phyloP scores from a whole-genome alignment of 2,329 filamentous ascomycete species.

The Penicillium italicum region DNA sequence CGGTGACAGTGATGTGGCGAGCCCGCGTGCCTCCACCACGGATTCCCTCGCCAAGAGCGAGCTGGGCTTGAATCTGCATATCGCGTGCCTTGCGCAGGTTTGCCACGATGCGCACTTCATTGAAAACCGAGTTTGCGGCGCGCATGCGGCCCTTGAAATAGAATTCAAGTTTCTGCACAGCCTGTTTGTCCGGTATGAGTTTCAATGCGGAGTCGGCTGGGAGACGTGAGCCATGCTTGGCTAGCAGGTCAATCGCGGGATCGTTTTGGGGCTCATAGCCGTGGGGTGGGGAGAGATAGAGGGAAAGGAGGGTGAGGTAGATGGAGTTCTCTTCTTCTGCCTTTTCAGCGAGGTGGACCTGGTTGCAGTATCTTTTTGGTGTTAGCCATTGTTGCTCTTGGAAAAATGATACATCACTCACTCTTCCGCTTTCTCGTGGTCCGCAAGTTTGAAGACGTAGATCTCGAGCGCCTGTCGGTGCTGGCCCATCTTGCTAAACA shows the following conservation, averaged over 20 bases:
- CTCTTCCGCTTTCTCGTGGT: slow-evolving; percentile 90
- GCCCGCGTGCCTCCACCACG: slow-evolving; percentile 54
- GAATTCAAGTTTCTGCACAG: slow-evolving; percentile 73
- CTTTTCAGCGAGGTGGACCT: slow-evolving; percentile 62
- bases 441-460: slow-evolving; percentile 89
- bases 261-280: slow-evolving; percentile 68
- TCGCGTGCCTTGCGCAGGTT: slow-evolving; percentile 74
- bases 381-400: slow-evolving; percentile 11
- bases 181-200: slow-evolving; percentile 76
- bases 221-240: slow-evolving; percentile 84
- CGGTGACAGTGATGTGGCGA: slow-evolving; percentile 72
- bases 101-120: slow-evolving; percentile 73
- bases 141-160: slow-evolving; percentile 93
- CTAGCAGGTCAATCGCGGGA: slow-evolving; percentile 82
- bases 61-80: slow-evolving; percentile 67
- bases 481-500: slow-evolving; percentile 90
- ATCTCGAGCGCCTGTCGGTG: slow-evolving; percentile 96
- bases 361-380: slow-evolving; percentile 73
- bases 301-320: slow-evolving; percentile 82
- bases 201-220: slow-evolving; percentile 82
- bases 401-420: slow-evolving; percentile 45
- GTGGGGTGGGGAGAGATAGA: slow-evolving; percentile 79
- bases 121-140: slow-evolving; percentile 74
- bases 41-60: slow-evolving; percentile 68
- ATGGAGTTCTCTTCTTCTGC: slow-evolving; percentile 68